phyloP scores from a whole-genome alignment of 2,329 filamentous ascomycete species.

The Neopestalotiopsis rosae region DNA sequence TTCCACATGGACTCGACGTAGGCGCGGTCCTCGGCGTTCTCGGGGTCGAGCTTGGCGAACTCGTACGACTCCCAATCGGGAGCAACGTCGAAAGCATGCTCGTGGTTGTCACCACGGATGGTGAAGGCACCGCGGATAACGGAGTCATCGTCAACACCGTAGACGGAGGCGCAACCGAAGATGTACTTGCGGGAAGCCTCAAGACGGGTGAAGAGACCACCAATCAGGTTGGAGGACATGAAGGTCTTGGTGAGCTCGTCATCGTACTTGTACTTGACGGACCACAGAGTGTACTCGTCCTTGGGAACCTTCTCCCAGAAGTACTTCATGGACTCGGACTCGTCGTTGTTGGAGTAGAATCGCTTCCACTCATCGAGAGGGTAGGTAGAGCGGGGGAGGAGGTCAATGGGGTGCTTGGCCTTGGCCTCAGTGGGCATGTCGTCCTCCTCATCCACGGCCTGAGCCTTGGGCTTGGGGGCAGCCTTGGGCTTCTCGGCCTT shows the following conservation, averaged over 20 bases:
- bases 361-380: conserved; percentile 98
- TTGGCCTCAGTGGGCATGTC: conserved; percentile 71
- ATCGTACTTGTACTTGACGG: conserved; percentile 98
- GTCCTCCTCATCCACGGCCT: conserved; percentile 55
- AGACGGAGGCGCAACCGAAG: conserved; percentile 90
- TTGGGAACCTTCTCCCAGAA: conserved; percentile 98
- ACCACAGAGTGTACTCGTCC: conserved; percentile 95
- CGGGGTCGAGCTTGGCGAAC: conserved; percentile 95
- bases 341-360: conserved; percentile 96
- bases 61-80: conserved; percentile 96
- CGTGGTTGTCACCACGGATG: conserved; percentile 86
- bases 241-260: conserved; percentile 95
- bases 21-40: conserved; percentile 81
- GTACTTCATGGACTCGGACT: conserved; percentile 85
- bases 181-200: conserved; percentile 98
- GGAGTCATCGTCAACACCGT: conserved; percentile 85
- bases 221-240: conserved; percentile 99
- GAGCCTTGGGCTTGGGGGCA: conserved; percentile 51
- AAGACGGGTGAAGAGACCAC: conserved; percentile 96
- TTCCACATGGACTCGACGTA: conserved; percentile 88
- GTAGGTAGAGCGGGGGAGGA: conserved; percentile 79
- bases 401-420: conserved; percentile 94
- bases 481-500: conserved; percentile 51
- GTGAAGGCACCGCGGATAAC: conserved; percentile 93
- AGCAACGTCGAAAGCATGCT: conserved; percentile 92